Base-by-base conservation (phyloP, 1,139 yeast genomes). In the Zygoascus hellenicus region DNA sequence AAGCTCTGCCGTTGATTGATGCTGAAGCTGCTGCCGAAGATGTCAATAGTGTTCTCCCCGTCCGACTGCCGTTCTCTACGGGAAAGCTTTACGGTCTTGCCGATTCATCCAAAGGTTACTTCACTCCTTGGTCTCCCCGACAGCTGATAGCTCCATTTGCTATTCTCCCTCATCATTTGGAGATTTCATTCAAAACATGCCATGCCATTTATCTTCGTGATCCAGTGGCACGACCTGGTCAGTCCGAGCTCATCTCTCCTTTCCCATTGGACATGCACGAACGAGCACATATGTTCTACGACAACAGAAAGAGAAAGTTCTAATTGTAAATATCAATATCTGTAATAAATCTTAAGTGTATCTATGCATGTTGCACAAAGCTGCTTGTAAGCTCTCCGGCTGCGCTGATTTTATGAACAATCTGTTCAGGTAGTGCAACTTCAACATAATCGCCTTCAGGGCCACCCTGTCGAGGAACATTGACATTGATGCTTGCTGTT, bases 141-240 rank as follows among this genome's bases (percentile, higher is more conserved):
- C 95, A 92, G 38, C 92, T 90, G 68, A 69, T 92, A 54, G 90
- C 96, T 4, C 94, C 96, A 42, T 88, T 90, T 67, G 94, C 97
- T 13, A 77, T 92, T 51, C 76, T 88, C 58, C 98, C 98, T 28
- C 82, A 86, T 52, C 97, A 92, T 66, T 74, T 92, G 51, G 98
- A 92, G 68, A 73, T 94, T 35, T 85, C 95, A 16, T 90, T 87
- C 67, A 77, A 78, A 53, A 88, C 97, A 7, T 90, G 97, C 65
- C 96, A 90, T 67, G 97, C 97, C 9, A 83, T 92, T 29, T 92
- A 92, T 68, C 72, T 92, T 67, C 83, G 97, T 69, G 96, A 92
- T 65, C 98, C 98, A 13, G 90, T 92, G 48, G 96, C 97, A 10
- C 80, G 97, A 67, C 97, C 97, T 10, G 97, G 96, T 44, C 90